Base-by-base conservation (phyloP, 441 rosid species). In the Populus hybrid region DNA sequence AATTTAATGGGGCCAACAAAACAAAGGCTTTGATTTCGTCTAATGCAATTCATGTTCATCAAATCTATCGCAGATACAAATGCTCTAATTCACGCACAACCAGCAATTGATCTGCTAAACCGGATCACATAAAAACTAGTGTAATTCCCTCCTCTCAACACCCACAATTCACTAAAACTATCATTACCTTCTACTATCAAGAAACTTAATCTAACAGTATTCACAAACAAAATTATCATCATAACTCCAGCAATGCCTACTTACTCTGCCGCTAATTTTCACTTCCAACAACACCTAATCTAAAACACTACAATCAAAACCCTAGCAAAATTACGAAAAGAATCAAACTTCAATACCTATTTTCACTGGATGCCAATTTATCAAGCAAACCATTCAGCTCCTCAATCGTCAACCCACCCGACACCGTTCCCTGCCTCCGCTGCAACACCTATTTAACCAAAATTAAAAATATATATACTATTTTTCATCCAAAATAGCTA, bases 371-470 rank as follows among this genome's bases (percentile, higher is more conserved):
- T 81, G 98, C 96, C 82, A 95, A 82, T 40, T 86, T 84, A 88
- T 92, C 97, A 78, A 95, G 96, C 88, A 88, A 86, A 46, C 85
- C 90, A 82, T 95, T 93, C 74, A 95, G 80, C 75, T 89, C 98
- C 86, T 83, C 89, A 34, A 93, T 86, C 28, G 87, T 89, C 34
- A 92, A 84, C n/a, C 91, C 98, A 67, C 93, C 94, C 0, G 98
- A 92, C 19, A 88, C 83, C 88, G 85, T 87, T 73, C 97, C 97
- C 84, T 95, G 99, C 86, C 99, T 88, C 3, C 90, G 87, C 70
- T 95, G 97, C 67, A 95, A 78, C 16, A 94, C 92, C 98, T 93
- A 40, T 53, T 64, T 75, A 66, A 59, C 68, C 69, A 74, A 11
- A 26, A 75, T 10, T 64, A 7, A 35, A 50, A 14, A 4, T 4